Conservation (phyloP, 2,329 filamentous ascomycete genomes). For the Madurella fahalii region DNA sequence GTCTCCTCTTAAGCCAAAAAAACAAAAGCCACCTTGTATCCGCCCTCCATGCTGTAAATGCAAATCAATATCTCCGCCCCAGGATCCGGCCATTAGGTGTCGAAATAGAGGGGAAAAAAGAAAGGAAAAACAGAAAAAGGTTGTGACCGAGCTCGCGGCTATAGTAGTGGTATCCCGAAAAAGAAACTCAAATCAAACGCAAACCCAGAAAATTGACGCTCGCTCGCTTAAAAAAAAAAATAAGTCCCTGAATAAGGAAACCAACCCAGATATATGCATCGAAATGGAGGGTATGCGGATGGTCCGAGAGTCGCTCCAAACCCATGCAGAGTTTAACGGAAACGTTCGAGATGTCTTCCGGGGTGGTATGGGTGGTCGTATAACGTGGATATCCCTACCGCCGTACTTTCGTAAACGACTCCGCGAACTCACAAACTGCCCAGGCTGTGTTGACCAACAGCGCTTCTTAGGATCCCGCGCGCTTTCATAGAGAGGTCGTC, state of each 20-base stretch:
- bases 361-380: conserved; percentile 15
- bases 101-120: conserved; percentile 37
- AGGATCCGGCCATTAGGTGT: conserved; percentile 49
- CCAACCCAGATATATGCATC: conserved; percentile 21
- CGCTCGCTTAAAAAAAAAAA: conserved; percentile 39
- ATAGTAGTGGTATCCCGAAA: conserved; percentile 40
- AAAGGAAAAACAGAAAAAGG: conserved; percentile 24
- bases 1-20: conserved; percentile 50
- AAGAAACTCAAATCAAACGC: conserved; percentile 32
- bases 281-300: conserved; percentile 26
- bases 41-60: conserved; percentile 49
- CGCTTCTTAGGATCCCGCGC: conserved; percentile 1
- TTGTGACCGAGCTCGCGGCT: conserved; percentile 48
- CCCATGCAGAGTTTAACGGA: conserved; percentile 19
- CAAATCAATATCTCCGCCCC: conserved; percentile 48
- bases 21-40: conserved; percentile 42
- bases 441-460: conserved; percentile 25
- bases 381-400: conserved; percentile 25
- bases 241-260: conserved; percentile 28
- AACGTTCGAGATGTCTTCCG: conserved; percentile 31
- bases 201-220: conserved; percentile 35
- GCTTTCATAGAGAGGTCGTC: conserved; percentile 41
- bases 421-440: conserved; percentile 15
- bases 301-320: conserved; percentile 26
- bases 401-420: conserved; percentile 19